Conservation (phyloP, 2,329 filamentous ascomycete species). For the Aspergillus ustus region DNA sequence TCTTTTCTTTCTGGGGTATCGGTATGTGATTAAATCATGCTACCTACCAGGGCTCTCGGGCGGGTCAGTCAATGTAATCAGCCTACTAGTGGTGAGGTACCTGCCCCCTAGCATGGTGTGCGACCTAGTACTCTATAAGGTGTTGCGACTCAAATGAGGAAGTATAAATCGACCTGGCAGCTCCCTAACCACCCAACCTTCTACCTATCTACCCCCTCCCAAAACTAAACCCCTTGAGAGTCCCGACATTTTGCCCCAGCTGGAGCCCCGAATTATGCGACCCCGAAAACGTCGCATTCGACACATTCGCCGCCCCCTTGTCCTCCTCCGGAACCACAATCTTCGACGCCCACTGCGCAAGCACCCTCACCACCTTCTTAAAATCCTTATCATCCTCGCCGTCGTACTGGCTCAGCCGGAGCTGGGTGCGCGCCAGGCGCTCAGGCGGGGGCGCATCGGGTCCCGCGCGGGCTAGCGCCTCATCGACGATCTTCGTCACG, state of each 20-base stretch:
- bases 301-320: slow-evolving; percentile 4
- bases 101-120: too few species aligned
- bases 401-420: slow-evolving; percentile 7
- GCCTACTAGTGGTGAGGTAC: too few species aligned
- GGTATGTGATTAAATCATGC: too few species aligned
- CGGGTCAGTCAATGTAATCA: too few species aligned
- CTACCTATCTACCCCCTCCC: background rate
- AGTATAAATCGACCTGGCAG: slow-evolving; percentile 1
- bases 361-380: slow-evolving; percentile 4
- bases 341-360: slow-evolving; percentile 4
- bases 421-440: slow-evolving; percentile 5
- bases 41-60: too few species aligned
- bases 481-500: slow-evolving; percentile 11
- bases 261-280: slow-evolving; percentile 8
- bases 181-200: too few species aligned
- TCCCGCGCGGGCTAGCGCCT: slow-evolving; percentile 2
- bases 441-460: slow-evolving; percentile 5
- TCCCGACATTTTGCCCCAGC: slow-evolving; percentile 9
- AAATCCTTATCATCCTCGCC: slow-evolving; percentile 8
- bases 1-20: too few species aligned
- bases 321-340: slow-evolving; percentile 11
- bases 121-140: too few species aligned
- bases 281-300: slow-evolving; percentile 10
- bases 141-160: too few species aligned
- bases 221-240: slow-evolving; percentile 9